A percentile compares a stretch with the other conserved stretches of the same genome.
phyloP scores from a whole-genome alignment of 306 rosid genomes.

The Inga laurina region DNA sequence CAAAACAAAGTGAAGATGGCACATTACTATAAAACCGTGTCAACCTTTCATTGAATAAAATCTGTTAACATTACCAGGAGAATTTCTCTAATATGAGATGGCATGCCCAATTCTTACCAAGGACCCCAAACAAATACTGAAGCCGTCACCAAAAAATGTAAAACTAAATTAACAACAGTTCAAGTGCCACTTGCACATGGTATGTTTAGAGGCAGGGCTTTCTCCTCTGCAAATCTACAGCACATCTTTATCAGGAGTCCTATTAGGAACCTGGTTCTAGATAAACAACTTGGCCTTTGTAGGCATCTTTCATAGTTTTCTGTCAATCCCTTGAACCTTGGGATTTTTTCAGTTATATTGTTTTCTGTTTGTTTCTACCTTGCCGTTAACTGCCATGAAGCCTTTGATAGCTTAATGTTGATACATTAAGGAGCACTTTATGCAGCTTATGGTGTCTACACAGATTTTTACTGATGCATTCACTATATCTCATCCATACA shows the following conservation, averaged over 20 bases:
- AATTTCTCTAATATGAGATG: not conserved
- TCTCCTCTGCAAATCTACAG: not conserved
- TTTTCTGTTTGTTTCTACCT: not conserved
- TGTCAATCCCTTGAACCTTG: not conserved
- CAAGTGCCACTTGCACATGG: not conserved
- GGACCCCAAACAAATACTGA: not conserved
- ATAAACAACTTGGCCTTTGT: not conserved
- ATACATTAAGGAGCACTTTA: not conserved
- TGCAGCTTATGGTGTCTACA: not conserved
- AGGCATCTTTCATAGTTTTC: not conserved
- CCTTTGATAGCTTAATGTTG: not conserved
- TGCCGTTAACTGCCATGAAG: not conserved
- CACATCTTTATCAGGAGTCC: not conserved
- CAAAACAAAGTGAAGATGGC: not conserved
- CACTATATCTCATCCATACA: conserved; percentile 1
- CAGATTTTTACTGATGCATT: not conserved
- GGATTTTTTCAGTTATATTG: not conserved
- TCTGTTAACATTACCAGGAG: not conserved
- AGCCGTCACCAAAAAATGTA: not conserved
- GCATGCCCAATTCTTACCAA: not conserved
- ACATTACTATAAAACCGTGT: not conserved
- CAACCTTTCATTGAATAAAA: not conserved
- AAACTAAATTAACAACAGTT: not conserved
- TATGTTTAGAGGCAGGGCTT: not conserved
- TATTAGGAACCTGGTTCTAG: too few relatives aligned